Evolutionary conservation across 2,329 filamentous ascomycete species (phyloP).

Genomic region (Apiospora pterosperma): DNA sequence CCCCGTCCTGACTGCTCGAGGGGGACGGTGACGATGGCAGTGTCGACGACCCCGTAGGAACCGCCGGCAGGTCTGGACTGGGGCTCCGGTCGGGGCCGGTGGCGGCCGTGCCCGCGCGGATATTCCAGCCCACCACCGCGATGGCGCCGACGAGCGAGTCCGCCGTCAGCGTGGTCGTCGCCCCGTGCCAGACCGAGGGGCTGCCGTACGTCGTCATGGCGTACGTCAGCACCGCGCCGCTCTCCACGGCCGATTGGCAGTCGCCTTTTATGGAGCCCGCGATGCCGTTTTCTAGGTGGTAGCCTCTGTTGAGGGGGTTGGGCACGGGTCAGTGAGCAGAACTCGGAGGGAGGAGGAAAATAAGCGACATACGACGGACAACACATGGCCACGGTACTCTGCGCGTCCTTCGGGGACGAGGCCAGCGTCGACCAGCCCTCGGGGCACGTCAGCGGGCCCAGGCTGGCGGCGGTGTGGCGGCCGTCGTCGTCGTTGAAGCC

Average conservation of each 20-base stretch:
- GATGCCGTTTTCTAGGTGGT: constrained; percentile 9
- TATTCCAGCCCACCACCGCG: constrained; percentile 17
- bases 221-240: constrained; percentile 12
- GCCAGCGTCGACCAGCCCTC: constrained; percentile 13
- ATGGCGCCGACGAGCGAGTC: constrained; percentile 13
- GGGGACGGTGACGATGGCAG: not conserved
- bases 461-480: constrained; percentile 14
- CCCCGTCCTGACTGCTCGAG: not conserved
- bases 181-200: constrained; percentile 7
- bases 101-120: not conserved
- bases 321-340: not conserved
- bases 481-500: constrained; percentile 4
- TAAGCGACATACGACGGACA: constrained; percentile 14
- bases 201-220: constrained; percentile 9
- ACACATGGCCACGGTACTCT: constrained; percentile 15
- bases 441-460: constrained; percentile 15
- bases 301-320: constrained; percentile 9
- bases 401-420: constrained; percentile 7
- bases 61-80: not conserved
- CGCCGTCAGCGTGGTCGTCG: constrained; percentile 11
- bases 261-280: constrained; percentile 12
- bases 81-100: not conserved
- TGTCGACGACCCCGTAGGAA: not conserved
- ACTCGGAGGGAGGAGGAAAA: not conserved
- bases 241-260: constrained; percentile 11